These are phyloP conservation scores for Melaleuca alternifolia DNA, from an alignment of 345 rosid species.

Conservation along the genomic window DNA sequence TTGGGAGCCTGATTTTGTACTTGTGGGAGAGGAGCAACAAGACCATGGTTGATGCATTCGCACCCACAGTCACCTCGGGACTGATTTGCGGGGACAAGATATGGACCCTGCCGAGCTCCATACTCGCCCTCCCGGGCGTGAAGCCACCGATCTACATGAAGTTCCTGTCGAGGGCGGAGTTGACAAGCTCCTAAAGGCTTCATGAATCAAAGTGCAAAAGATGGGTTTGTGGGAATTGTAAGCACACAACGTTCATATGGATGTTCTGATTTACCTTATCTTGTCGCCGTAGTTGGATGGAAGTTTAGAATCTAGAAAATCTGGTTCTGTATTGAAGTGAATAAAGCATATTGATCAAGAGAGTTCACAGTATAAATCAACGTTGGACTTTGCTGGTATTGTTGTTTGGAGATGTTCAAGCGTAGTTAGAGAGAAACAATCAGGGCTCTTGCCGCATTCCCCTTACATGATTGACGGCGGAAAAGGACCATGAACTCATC, in stretches of 20 bases:
- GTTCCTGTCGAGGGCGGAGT: constrained; percentile 1
- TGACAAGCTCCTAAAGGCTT: not conserved
- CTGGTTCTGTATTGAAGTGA: not conserved
- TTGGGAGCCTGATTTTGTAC: not conserved
- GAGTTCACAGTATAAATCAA: not conserved
- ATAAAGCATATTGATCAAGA: not conserved
- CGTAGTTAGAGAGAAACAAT: not conserved
- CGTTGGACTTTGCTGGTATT: not conserved
- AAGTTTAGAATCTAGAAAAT: not conserved
- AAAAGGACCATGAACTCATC: too few relatives aligned
- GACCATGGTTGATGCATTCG: not conserved
- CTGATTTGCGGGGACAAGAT: constrained; percentile 3
- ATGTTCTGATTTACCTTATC: not conserved
- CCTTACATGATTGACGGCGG: not conserved
- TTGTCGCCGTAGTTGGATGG: not conserved
- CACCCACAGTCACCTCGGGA: not conserved
- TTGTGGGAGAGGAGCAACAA: not conserved
- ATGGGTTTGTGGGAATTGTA: not conserved
- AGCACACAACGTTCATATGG: not conserved
- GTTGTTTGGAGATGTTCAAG: not conserved
- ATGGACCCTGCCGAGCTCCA: constrained; percentile 6
- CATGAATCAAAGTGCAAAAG: not conserved
- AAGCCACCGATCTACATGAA: constrained; percentile 4
- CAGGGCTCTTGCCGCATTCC: not conserved
- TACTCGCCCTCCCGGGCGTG: not conserved